These are phyloP conservation scores for Sporothrix mexicana DNA, from an alignment of 2,329 filamentous ascomycete species.

Conservation along the genomic window DNA sequence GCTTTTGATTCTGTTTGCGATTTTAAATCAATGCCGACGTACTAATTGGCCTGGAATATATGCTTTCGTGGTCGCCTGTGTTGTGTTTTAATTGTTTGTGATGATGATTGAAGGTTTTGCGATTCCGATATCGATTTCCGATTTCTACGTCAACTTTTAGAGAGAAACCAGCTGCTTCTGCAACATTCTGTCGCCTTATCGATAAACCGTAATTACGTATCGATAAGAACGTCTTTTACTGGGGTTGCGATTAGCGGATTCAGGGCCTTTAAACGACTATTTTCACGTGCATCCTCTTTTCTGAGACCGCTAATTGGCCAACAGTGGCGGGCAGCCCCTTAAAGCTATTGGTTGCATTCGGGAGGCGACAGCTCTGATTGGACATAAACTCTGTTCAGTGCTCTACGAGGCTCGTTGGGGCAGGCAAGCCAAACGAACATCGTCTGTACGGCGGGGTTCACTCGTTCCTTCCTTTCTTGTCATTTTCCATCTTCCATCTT, in stretches of 20 bases:
- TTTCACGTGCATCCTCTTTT: no score
- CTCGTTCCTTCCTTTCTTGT: slow-evolving; percentile 14
- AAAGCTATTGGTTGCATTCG: neutral
- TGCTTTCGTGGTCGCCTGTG: no score
- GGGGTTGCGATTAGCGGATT: neutral
- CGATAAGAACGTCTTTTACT: neutral
- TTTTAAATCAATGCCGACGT: no score
- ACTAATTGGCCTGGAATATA: no score
- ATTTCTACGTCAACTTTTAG: no score
- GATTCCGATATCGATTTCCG: neutral
- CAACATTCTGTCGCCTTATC: slow-evolving; percentile 12
- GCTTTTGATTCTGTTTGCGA: neutral
- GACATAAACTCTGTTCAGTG: neutral
- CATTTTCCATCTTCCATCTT: neutral
- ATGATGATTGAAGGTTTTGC: neutral
- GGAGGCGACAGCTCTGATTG: slow-evolving; percentile 4
- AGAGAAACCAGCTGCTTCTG: neutral
- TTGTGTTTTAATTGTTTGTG: no score
- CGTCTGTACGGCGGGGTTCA: no score
- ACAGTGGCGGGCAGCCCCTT: neutral
- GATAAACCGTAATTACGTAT: neutral
- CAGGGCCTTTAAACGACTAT: neutral
- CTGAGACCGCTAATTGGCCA: neutral
- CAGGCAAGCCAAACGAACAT: neutral
- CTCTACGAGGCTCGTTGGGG: neutral